phyloP scores from a whole-genome alignment of 1,139 yeast genomes.

The Blastobotrys indianensis region DNA sequence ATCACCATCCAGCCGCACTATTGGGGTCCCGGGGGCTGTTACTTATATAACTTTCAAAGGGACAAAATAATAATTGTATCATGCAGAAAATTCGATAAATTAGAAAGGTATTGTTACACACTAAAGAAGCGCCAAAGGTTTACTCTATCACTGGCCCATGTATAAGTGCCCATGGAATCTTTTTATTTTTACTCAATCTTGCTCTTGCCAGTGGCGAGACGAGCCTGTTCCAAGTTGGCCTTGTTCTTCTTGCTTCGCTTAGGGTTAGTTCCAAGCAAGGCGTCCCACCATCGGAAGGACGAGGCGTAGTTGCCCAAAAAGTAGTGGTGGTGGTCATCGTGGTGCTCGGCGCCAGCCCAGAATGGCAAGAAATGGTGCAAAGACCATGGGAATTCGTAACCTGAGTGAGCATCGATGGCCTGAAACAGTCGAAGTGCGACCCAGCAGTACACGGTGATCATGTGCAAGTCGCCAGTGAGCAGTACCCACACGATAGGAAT shows the following conservation, averaged over 20 bases:
- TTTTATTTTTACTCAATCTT: slow-evolving; percentile 8
- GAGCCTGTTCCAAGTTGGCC: slow-evolving; percentile 8
- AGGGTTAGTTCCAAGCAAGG: slow-evolving; percentile 53
- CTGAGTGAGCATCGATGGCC: slow-evolving; percentile 96
- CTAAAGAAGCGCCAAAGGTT: no score
- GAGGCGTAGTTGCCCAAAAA: slow-evolving; percentile 91
- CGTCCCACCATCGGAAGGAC: slow-evolving; percentile 94
- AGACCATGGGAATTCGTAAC: slow-evolving; percentile 96
- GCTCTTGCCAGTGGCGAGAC: slow-evolving; percentile 11
- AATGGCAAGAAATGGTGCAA: slow-evolving; percentile 83
- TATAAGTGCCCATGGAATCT: no score
- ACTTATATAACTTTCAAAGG: no score
- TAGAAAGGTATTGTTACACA: no score
- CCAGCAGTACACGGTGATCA: slow-evolving; percentile 83
- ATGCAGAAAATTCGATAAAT: no score
- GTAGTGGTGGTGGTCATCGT: slow-evolving; percentile 91
- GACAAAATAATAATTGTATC: no score
- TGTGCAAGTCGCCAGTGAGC: slow-evolving; percentile 63
- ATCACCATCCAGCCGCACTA: no score
- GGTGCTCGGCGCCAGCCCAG: slow-evolving; percentile 99
- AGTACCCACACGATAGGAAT: slow-evolving; percentile 72
- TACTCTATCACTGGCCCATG: no score
- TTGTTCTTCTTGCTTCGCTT: slow-evolving; percentile 18
- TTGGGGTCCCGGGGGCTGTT: no score
- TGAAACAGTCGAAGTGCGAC: slow-evolving; percentile 81